Evolutionary conservation across 2,329 filamentous ascomycete genomes (phyloP), one percentile per base, ranked within the genome.

Genomic region (Tolypocladium cylindrosporum): DNA sequence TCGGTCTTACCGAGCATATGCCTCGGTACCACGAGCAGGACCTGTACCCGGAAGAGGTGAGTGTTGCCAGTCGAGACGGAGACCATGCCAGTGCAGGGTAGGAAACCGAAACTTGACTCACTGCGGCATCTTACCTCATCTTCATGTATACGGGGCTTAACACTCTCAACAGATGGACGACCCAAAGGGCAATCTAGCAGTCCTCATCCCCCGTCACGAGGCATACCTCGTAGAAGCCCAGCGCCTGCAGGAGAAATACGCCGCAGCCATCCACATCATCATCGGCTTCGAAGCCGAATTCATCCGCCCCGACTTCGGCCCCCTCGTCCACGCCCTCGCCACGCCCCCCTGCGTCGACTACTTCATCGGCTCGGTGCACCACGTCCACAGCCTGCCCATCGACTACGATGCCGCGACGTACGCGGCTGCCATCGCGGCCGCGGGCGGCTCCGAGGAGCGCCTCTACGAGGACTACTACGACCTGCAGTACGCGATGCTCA

Each of bases 1-100:
- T 97, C 69, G 91, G 88, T 27, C 74, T 99, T 59, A 96, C 92
- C 1, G 94, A 99, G 74, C 94, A 99, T 74, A 97, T 99, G 85
- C 91, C 93, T 9, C 88, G 93, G 40, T 83, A 85, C 53, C 76
- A 84, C 55, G 72, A 79, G 41, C 77, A 81, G 58, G 93, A 99
- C 74, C 81, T 96, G 56, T 99, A 99, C 70, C 94, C 94, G 0
- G 93, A 96, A 77, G 94, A 99, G 78, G 87, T 89, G 62, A 65
- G 63, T 61, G 40, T 39, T 36, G 58, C 52, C 31, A 51, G n/a
- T 7, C 45, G 10, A 27, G 13, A n/a, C 31, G 2, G 48, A 54
- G 37, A 27, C 51, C 66, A 71, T 61, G 64, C 54, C 16, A 31
- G 45, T 48, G 2, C 27, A 48, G 45, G 24, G 45, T 48, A 31